Evolutionary conservation across 768 basidiomycete genomes (phyloP).

Genomic region (Pulveroboletus frians): DNA sequence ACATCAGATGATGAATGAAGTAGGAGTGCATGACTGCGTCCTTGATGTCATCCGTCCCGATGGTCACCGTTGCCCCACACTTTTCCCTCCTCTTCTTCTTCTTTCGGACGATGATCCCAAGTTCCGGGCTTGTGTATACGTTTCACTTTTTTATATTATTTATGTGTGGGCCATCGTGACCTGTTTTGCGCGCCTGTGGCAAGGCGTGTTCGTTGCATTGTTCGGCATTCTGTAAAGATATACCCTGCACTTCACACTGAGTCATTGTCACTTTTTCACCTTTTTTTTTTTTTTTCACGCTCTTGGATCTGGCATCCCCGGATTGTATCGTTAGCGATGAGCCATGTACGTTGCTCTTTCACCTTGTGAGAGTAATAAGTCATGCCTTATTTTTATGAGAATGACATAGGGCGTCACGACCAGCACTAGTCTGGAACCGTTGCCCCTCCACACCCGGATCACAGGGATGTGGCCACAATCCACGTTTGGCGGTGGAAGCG

Average conservation of each 20-base stretch:
- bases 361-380: conserved; percentile 6
- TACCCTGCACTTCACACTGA: conserved; percentile 16
- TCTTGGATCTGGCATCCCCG: conserved; percentile 21
- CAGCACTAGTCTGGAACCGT: conserved; percentile 10
- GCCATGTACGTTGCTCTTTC: conserved; percentile 12
- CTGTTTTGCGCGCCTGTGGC: conserved; percentile 3
- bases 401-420: no score
- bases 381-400: conserved; percentile 1
- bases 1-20: conserved; percentile 29
- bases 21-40: background rate
- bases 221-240: conserved; percentile 10
- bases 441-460: conserved; percentile 5
- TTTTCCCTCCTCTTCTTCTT: background rate
- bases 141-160: conserved; percentile 10
- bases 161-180: conserved; percentile 14
- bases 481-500: no score
- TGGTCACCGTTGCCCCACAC: conserved; percentile 1
- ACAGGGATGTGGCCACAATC: background rate
- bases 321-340: conserved; percentile 19
- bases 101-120: conserved; percentile 3
- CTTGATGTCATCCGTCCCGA: conserved; percentile 1
- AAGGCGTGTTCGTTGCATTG: conserved; percentile 12
- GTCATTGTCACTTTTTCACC: background rate
- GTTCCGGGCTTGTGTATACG: conserved; percentile 2
- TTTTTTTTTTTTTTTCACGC: background rate